phyloP scores from a whole-genome alignment of 164 flowering plant species.

The Vitis vinifera region DNA sequence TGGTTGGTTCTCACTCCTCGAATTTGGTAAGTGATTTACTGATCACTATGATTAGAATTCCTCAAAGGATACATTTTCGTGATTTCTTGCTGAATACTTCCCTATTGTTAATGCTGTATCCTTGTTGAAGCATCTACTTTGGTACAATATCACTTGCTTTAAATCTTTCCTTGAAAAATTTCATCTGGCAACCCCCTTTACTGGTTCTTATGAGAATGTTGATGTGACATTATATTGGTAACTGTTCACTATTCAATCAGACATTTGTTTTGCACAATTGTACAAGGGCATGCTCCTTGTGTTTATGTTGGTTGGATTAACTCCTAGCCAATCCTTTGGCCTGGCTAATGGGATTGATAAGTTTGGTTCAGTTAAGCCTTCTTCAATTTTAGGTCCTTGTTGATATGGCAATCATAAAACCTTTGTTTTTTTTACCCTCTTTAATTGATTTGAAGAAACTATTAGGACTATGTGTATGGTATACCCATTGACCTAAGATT shows the following conservation, averaged over 20 bases:
- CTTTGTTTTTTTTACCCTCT: no score
- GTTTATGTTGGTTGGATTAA: not conserved
- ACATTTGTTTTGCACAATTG: not conserved
- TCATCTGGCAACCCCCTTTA: not conserved
- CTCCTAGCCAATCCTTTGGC: not conserved
- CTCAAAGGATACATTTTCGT: not conserved
- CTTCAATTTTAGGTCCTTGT: no score
- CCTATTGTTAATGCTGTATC: not conserved
- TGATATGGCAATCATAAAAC: no score
- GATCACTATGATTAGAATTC: not conserved
- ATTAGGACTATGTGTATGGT: no score
- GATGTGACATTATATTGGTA: not conserved
- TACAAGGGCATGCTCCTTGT: not conserved
- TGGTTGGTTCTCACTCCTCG: conserved; percentile 42
- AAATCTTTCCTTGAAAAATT: not conserved
- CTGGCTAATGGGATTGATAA: no score
- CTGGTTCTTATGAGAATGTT: not conserved
- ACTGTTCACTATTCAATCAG: not conserved
- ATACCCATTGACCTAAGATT: no score
- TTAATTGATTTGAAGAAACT: no score
- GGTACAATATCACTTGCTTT: not conserved
- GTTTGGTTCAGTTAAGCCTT: no score
- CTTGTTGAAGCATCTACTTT: not conserved
- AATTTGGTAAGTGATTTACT: conserved; percentile 46
- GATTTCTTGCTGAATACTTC: not conserved